Evolutionary conservation across 1,284 basidiomycete genomes (phyloP).

Genomic region (Naganishia albida): DNA sequence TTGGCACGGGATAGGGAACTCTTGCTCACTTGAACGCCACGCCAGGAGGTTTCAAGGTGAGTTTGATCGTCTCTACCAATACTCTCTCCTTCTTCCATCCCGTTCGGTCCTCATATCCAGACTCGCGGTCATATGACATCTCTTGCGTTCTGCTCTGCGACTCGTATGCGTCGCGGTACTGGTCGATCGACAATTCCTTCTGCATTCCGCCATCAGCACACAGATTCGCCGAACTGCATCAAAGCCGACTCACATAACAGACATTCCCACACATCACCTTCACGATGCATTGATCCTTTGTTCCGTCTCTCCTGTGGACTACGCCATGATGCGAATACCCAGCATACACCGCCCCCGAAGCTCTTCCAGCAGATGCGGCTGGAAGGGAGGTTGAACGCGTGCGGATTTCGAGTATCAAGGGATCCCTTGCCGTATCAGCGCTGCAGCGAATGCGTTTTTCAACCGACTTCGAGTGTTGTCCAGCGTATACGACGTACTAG

Average conservation of each 20-base stretch:
- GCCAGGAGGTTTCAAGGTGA: conserved; percentile 10
- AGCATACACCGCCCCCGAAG: background rate
- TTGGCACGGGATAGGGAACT: background rate
- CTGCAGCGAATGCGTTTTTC: background rate
- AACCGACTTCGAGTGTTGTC: no score
- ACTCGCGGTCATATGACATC: background rate
- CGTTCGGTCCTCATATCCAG: no score
- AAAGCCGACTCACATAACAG: conserved; percentile 1
- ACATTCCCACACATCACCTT: background rate
- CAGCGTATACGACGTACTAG: conserved; percentile 3
- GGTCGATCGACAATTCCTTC: background rate
- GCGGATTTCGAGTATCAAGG: background rate
- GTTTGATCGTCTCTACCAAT: conserved; percentile 8
- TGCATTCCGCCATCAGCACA: background rate
- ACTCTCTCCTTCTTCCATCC: background rate
- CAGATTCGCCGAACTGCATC: background rate
- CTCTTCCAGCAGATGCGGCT: background rate
- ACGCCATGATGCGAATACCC: background rate
- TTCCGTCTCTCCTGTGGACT: background rate
- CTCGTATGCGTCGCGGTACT: conserved; percentile 6
- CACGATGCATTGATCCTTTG: background rate
- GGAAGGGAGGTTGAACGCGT: background rate
- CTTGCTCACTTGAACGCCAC: conserved; percentile 5
- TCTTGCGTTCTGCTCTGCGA: background rate
- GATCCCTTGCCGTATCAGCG: background rate